Conservation (phyloP, 2,329 filamentous ascomycete genomes). For the Nigrospora oryzae region DNA sequence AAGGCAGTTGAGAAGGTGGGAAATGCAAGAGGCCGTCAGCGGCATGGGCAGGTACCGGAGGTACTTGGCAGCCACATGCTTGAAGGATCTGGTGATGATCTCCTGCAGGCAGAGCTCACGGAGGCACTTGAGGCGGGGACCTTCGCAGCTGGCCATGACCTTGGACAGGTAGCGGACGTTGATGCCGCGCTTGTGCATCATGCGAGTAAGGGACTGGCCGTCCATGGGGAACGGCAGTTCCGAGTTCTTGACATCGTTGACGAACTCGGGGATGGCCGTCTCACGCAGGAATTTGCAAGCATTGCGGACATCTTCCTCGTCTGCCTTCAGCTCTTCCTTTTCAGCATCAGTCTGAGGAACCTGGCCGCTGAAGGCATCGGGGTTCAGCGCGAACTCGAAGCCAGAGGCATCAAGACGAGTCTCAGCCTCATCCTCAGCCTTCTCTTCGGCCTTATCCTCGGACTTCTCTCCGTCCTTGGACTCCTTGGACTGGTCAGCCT, state of each 20-base stretch:
- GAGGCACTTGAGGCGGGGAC: slow-evolving; percentile 67
- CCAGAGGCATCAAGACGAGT: slow-evolving; percentile 77
- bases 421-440: slow-evolving; percentile 31
- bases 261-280: slow-evolving; percentile 73
- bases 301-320: slow-evolving; percentile 81
- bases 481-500: slow-evolving; percentile 14
- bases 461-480: slow-evolving; percentile 20
- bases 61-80: slow-evolving; percentile 77
- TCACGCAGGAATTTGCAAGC: slow-evolving; percentile 72
- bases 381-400: slow-evolving; percentile 85
- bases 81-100: slow-evolving; percentile 93
- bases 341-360: slow-evolving; percentile 83
- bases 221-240: slow-evolving; percentile 99
- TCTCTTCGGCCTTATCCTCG: slow-evolving; percentile 21
- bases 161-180: slow-evolving; percentile 94
- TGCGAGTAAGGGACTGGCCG: slow-evolving; percentile 77
- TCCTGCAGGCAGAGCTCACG: slow-evolving; percentile 75
- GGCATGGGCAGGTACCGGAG: slow-evolving; percentile 72
- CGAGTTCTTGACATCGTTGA: slow-evolving; percentile 81
- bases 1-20: slow-evolving; percentile 90
- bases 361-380: slow-evolving; percentile 92
- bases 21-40: slow-evolving; percentile 69
- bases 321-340: slow-evolving; percentile 70
- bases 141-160: slow-evolving; percentile 62
- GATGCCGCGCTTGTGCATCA: slow-evolving; percentile 94